Base-by-base conservation (phyloP, 2,329 filamentous ascomycete species). In the Aspergillus unguis region DNA sequence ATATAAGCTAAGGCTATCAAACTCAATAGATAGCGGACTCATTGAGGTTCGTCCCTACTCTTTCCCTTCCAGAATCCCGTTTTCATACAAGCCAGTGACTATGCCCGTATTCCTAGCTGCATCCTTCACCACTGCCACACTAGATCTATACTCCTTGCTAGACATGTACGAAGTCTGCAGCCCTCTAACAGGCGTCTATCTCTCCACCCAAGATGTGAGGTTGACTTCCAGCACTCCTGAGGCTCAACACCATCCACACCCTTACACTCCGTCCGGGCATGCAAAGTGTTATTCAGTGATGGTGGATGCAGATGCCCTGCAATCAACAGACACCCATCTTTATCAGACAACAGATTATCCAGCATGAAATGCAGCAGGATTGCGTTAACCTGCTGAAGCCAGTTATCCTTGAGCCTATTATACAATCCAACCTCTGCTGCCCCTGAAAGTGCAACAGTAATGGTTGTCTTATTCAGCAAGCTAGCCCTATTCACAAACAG, bases 281-380 rank as follows among this genome's bases (percentile, higher is more conserved):
- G 27, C 0, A 51, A 37, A 2, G 53, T 9, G 7, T 53, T 41
- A 7, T 48, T 52, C 8, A 60, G 36, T 4, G 48, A 33, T 4
- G 54, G 56, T 7, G 50, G 46, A 32, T 53, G 50, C 3, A 56
- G 58, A 29, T 60, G 58, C 1, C 58, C 58, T 11, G 54, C 52
- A 41, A 60, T 55, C 9, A 58, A 17, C 11, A 60, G 38, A 8
- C 28, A 17, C 3, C 58, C 58, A 5, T 54, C 36, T n/a, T n/a
- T n/a, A 9, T 57, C 54, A 2, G 26, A 37, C 2, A 49, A 54
- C 5, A 60, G 33, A 35, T 60, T 60, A 35, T 60, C 58, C 10
- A 54, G 56, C 41, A 58, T 43, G 6, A 55, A 58, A 0, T 43
- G 29, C 23, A 57, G 23, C 10, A 28, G 27, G 31, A 60, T 53